Conservation (phyloP, 768 basidiomycete genomes). For the Trametes cubensis region DNA sequence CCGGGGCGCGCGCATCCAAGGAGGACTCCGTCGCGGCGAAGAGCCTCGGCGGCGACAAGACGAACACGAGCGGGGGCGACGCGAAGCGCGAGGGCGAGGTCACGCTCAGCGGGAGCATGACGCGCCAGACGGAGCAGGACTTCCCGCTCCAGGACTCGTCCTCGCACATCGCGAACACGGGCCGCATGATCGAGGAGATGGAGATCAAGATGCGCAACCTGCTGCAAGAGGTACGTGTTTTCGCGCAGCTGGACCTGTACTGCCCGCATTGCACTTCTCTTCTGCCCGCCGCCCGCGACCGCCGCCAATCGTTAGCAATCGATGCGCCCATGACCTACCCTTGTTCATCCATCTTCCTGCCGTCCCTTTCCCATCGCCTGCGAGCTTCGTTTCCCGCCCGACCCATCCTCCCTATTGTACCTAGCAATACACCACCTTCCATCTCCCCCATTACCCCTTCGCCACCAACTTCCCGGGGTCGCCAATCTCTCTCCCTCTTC, state of each 20-base stretch:
- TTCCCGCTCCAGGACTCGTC: constrained; percentile 76
- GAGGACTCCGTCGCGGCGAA: constrained; percentile 26
- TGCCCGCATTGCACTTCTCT: not conserved
- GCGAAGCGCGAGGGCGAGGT: constrained; percentile 75
- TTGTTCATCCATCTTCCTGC: no score
- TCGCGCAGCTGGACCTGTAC: not conserved
- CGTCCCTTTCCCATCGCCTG: no score
- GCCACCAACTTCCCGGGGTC: no score
- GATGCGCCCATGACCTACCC: no score
- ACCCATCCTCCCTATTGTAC: no score
- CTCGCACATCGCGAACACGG: constrained; percentile 92
- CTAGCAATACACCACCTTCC: no score
- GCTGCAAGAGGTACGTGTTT: constrained; percentile 77
- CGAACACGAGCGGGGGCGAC: constrained; percentile 44
- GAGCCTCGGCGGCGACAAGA: constrained; percentile 24
- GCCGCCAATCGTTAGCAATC: not conserved
- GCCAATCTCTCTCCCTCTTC: not conserved
- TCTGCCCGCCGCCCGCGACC: not conserved
- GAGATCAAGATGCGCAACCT: constrained; percentile 99
- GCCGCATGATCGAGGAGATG: constrained; percentile 97
- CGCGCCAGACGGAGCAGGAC: constrained; percentile 89
- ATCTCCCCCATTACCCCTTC: no score
- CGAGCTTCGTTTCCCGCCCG: no score
- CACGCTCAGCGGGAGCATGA: constrained; percentile 93
- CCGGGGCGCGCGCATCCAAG: constrained; percentile 15